These are phyloP conservation scores for Phaeosphaeriaceae sp. DNA, from an alignment of 2,329 filamentous ascomycete species.

Conservation along the genomic window DNA sequence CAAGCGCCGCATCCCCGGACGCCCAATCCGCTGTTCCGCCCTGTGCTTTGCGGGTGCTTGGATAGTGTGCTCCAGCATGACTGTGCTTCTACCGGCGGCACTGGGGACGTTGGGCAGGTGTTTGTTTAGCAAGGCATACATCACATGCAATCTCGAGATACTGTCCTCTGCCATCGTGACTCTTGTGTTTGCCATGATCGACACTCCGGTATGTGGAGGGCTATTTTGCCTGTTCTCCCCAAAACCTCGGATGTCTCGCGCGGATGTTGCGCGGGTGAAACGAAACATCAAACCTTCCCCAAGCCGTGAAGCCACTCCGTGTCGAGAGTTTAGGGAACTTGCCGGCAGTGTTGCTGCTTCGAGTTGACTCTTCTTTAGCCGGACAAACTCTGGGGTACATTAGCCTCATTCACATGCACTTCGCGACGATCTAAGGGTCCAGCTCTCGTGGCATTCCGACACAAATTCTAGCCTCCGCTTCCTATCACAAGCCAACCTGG, in stretches of 20 bases:
- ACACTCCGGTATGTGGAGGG: slow-evolving; percentile 4
- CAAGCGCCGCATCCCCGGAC: slow-evolving; percentile 22
- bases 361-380: slow-evolving; percentile 25
- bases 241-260: slow-evolving; percentile 2
- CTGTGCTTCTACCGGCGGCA: slow-evolving; percentile 4
- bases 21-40: slow-evolving; percentile 32
- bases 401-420: slow-evolving; percentile 35
- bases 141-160: background rate
- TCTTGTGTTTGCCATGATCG: slow-evolving; percentile 12
- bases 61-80: background rate
- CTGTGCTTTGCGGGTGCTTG: background rate
- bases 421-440: slow-evolving; percentile 36
- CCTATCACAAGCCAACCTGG: slow-evolving; percentile 10
- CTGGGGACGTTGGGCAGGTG: background rate
- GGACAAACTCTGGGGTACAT: slow-evolving; percentile 44
- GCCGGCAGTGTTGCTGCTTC: slow-evolving; percentile 11
- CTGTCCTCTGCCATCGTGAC: background rate
- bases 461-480: slow-evolving; percentile 35
- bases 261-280: slow-evolving; percentile 16
- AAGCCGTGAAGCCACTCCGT: slow-evolving; percentile 14
- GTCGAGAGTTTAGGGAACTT: slow-evolving; percentile 7
- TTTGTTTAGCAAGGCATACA: background rate
- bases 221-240: slow-evolving; percentile 17
- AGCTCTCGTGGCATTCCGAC: slow-evolving; percentile 26
- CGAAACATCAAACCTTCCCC: slow-evolving; percentile 31